Evolutionary conservation across 78 protist species (phyloP).

Genomic region (Trichosphaerium sp.): DNA sequence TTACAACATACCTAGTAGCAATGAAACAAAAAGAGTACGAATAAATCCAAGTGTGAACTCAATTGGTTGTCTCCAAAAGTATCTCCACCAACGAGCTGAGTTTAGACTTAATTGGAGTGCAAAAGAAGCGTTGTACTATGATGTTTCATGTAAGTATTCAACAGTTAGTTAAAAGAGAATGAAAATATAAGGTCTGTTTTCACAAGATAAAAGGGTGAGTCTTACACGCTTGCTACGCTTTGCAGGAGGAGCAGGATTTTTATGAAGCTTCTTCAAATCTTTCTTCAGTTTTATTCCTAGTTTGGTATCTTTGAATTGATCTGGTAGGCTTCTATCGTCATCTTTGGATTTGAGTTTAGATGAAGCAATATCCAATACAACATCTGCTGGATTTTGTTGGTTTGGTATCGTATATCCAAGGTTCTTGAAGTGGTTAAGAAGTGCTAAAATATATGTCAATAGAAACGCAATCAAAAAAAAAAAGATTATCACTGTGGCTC

Average conservation of each 20-base stretch:
- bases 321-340: not conserved
- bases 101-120: too few relatives aligned
- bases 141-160: too few relatives aligned
- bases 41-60: too few relatives aligned
- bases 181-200: too few relatives aligned
- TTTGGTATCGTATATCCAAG: conserved; percentile 19
- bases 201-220: not conserved
- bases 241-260: not conserved
- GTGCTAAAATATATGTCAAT: not conserved
- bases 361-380: conserved; percentile 42
- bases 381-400: conserved; percentile 46
- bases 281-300: not conserved
- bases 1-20: conserved; percentile 1
- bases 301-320: not conserved
- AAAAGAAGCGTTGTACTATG: too few relatives aligned
- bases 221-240: not conserved
- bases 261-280: not conserved
- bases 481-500: too few relatives aligned
- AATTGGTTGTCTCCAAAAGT: too few relatives aligned
- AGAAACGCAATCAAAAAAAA: not conserved
- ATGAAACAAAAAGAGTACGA: not conserved
- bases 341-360: not conserved
- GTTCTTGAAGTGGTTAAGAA: conserved; percentile 2
- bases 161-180: too few relatives aligned
- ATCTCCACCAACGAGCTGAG: too few relatives aligned